Evolutionary conservation across 208 protist genomes (phyloP).

Genomic region (Phytomonas sp.): DNA sequence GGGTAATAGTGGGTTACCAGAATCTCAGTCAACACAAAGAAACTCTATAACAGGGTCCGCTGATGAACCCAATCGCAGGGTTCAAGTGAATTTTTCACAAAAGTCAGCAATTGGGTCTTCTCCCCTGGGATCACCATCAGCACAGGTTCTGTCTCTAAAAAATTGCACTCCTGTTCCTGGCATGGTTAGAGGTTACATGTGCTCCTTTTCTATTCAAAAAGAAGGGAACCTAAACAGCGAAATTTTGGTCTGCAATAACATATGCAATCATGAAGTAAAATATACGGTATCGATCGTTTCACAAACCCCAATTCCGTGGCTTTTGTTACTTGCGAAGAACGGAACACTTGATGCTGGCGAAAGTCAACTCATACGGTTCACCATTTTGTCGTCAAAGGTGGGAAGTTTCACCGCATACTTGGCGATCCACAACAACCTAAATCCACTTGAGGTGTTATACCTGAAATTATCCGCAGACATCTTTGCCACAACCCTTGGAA

Average conservation of each 20-base stretch:
- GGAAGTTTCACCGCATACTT: slow-evolving; percentile 78
- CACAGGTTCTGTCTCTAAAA: slow-evolving; percentile 42
- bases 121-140: not conserved
- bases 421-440: slow-evolving; percentile 51
- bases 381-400: slow-evolving; percentile 59
- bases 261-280: slow-evolving; percentile 35
- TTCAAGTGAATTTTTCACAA: not conserved
- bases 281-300: slow-evolving; percentile 63
- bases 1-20: not conserved
- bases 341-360: slow-evolving; percentile 50
- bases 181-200: slow-evolving; percentile 45
- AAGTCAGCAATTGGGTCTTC: not conserved
- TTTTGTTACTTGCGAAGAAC: slow-evolving; percentile 38
- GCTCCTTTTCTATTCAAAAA: slow-evolving; percentile 53
- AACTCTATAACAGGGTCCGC: not conserved
- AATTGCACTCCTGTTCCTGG: slow-evolving; percentile 44
- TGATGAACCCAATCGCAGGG: not conserved
- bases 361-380: slow-evolving; percentile 64
- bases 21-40: not conserved
- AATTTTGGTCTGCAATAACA: slow-evolving; percentile 62
- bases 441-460: slow-evolving; percentile 58
- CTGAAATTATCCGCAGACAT: slow-evolving; percentile 71
- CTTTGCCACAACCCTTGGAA: slow-evolving; percentile 51
- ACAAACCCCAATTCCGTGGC: slow-evolving; percentile 74
- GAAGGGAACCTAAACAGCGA: slow-evolving; percentile 54